Evolutionary conservation across 2,329 filamentous ascomycete genomes (phyloP), one percentile per base, ranked within the genome.

Genomic region (Aureobasidium zeae): DNA sequence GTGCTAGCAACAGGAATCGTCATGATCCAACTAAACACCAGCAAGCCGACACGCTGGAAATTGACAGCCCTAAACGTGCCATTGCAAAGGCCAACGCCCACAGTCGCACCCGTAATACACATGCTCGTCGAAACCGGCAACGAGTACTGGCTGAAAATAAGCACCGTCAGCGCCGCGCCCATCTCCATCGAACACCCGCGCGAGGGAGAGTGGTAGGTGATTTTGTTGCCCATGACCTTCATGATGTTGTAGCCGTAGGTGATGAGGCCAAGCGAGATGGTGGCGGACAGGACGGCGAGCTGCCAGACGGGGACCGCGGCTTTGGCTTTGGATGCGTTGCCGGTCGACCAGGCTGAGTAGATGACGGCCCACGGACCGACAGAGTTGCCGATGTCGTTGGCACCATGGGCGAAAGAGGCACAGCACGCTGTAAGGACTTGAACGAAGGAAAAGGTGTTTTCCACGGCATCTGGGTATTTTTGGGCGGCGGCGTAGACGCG

Each of bases 221-320:
- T 68, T 50, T 72, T 70, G 63, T 79, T 79, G 46, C 75, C 76
- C 48, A 79, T 64, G 51, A 57, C 56, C 31, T 69, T 66, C 74
- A 80, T 79, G 59, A 80, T 78, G 56, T 78, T 74, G 59, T 78
- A 79, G 1, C 75, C 75, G 51, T 77, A 79, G 24, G 73, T 76
- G 69, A 73, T 74, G 46, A 77, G 66, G 49, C 76, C 76, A 36
- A 76, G 56, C 35, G 70, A 69, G 30, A 78, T 71, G 49, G 62
- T 64, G 7, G 61, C 60, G 57, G 71, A 72, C 11, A 83, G 66
- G 13, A 87, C 79, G 43, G 78, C 83, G 45, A 88, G 72, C 63
- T 86, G 81, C 83, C 84, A 89, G 34, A 83, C 57, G 4, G 80
- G 79, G 0, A 88, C 83, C 0, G 72, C 62, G 2, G 77, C 74